Evolutionary conservation across 768 basidiomycete genomes (phyloP).

Genomic region (Postia placenta): DNA sequence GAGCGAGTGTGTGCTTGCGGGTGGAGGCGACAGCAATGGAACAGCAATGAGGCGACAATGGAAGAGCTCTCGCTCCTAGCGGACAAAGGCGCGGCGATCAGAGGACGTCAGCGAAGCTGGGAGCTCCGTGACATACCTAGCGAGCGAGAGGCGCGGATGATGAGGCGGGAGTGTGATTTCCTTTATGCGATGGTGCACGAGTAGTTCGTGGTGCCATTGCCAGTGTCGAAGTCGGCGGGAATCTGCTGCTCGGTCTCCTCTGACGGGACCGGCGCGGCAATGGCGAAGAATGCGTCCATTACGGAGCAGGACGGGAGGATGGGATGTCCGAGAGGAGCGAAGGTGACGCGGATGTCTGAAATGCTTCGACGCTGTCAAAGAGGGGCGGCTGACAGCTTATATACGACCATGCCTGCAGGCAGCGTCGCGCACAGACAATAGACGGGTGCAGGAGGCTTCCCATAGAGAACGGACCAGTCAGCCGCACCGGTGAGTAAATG

Average conservation of each 20-base stretch:
- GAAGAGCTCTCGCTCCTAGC: conserved; percentile 1
- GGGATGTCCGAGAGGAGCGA: not conserved
- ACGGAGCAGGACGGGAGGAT: not conserved
- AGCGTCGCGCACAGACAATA: not conserved
- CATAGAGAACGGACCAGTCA: not conserved
- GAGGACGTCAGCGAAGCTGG: not conserved
- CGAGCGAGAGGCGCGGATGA: not conserved
- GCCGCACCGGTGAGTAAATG: not conserved
- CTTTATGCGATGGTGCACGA: conserved; percentile 13
- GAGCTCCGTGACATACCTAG: not conserved
- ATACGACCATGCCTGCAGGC: not conserved
- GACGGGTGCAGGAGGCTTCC: not conserved
- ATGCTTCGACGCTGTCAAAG: not conserved
- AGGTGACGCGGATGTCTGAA: not conserved
- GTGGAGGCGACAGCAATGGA: not conserved
- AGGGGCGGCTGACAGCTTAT: not conserved
- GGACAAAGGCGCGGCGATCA: not conserved
- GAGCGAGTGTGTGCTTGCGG: not conserved
- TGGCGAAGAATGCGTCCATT: conserved; percentile 18
- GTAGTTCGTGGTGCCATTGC: conserved; percentile 6
- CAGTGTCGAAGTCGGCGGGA: conserved; percentile 7
- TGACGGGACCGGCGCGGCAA: conserved; percentile 12
- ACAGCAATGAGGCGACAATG: not conserved
- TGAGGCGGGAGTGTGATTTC: not conserved
- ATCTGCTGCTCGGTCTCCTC: conserved; percentile 13